A percentile compares a stretch with the other conserved stretches of the same genome.
phyloP scores from a whole-genome alignment of 768 basidiomycete species.

The Calocybe gangraenosa region DNA sequence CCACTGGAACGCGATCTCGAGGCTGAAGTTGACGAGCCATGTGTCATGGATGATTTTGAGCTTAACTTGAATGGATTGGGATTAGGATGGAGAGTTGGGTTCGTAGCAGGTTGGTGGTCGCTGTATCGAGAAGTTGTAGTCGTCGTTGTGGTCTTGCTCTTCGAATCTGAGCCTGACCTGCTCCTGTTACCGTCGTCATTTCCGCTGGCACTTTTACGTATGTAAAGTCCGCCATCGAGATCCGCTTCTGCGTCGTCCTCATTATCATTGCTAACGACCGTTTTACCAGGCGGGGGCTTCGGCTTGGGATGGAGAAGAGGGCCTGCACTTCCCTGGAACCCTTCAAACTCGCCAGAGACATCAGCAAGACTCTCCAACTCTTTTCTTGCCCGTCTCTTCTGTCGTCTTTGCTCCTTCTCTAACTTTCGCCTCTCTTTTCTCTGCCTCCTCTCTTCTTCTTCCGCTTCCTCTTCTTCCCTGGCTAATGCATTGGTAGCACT shows the following conservation, averaged over 20 bases:
- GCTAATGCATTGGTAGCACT: constrained; percentile 28
- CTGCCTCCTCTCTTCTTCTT: constrained; percentile 35
- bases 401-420: constrained; percentile 11
- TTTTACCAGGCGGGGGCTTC: constrained; percentile 8
- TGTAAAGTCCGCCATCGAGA: constrained; percentile 54
- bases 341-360: constrained; percentile 51
- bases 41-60: neutral
- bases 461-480: constrained; percentile 33
- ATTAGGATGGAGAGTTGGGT: constrained; percentile 2
- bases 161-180: constrained; percentile 52
- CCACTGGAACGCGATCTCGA: constrained; percentile 26
- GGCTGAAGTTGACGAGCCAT: neutral
- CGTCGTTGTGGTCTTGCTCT: constrained; percentile 58
- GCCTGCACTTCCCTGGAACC: constrained; percentile 49
- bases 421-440: constrained; percentile 41
- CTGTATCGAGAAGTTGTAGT: constrained; percentile 29
- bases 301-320: constrained; percentile 7
- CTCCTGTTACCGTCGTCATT: constrained; percentile 13
- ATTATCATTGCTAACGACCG: constrained; percentile 19
- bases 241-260: constrained; percentile 52
- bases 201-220: constrained; percentile 25
- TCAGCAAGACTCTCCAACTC: constrained; percentile 28
- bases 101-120: constrained; percentile 2
- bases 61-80: neutral
- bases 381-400: constrained; percentile 29